phyloP scores from a whole-genome alignment of 2,329 filamentous ascomycete species.

The Cordyceps javanica region DNA sequence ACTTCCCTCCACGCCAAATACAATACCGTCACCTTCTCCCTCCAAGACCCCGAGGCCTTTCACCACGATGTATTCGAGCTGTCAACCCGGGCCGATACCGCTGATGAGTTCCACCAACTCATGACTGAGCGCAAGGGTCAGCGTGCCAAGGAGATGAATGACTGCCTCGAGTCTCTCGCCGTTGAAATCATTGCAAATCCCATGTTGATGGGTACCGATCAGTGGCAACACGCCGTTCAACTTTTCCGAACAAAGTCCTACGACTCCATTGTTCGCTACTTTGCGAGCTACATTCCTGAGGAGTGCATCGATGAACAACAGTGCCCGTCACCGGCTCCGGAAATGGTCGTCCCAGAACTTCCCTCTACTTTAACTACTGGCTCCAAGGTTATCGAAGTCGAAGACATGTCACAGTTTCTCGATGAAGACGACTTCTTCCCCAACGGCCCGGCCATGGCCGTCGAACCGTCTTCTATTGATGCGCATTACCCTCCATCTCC shows the following conservation, averaged over 20 bases:
- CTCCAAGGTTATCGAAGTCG: constrained; percentile 34
- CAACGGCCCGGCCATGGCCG: constrained; percentile 34
- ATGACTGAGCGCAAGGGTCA: constrained; percentile 48
- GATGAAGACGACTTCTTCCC: constrained; percentile 32
- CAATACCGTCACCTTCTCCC: constrained; percentile 50
- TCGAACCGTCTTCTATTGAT: constrained; percentile 35
- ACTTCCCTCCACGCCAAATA: constrained; percentile 53
- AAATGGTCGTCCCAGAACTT: constrained; percentile 20
- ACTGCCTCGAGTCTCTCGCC: constrained; percentile 50
- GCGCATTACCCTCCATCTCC: constrained; percentile 28
- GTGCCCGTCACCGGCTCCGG: constrained; percentile 30
- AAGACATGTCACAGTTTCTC: constrained; percentile 35
- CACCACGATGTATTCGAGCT: constrained; percentile 57
- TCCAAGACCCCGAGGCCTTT: constrained; percentile 55
- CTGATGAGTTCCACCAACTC: constrained; percentile 48
- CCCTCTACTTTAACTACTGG: constrained; percentile 28
- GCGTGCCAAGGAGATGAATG: constrained; percentile 49
- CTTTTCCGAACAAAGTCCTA: constrained; percentile 54
- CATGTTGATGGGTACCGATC: constrained; percentile 49
- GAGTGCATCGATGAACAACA: constrained; percentile 33
- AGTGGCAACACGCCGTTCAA: constrained; percentile 53
- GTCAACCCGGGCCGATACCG: constrained; percentile 42
- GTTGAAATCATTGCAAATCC: constrained; percentile 57
- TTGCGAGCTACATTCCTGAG: constrained; percentile 51
- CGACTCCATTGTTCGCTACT: constrained; percentile 55